Conservation (phyloP, 1,139 yeast species). For the Yamadazyma jaroonii region DNA sequence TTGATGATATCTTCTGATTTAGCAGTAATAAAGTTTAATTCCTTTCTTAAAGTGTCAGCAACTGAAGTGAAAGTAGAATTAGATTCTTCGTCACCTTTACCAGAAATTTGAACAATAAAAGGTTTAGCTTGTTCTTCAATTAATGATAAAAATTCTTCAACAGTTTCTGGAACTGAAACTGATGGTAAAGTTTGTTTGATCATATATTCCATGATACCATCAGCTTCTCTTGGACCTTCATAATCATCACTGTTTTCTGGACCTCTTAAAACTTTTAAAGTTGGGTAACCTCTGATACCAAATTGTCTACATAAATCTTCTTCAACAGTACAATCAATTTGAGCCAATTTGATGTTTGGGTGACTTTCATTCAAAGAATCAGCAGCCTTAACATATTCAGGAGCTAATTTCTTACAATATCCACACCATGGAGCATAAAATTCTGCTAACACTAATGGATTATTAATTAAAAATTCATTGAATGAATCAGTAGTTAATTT, state of each 20-base stretch:
- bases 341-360: constrained; percentile 73
- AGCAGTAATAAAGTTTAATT: constrained; percentile 58
- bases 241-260: constrained; percentile 55
- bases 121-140: constrained; percentile 49
- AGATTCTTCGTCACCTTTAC: constrained; percentile 25
- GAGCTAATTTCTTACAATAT: constrained; percentile 92
- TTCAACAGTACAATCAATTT: constrained; percentile 90
- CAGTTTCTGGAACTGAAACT: constrained; percentile 52
- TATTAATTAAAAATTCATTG: constrained; percentile 60
- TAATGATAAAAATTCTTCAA: constrained; percentile 49
- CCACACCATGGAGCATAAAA: constrained; percentile 99
- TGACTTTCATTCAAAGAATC: constrained; percentile 58
- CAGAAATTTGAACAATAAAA: constrained; percentile 51
- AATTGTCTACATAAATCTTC: constrained; percentile 73
- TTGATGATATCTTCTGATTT: constrained; percentile 34
- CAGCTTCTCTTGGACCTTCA: constrained; percentile 81
- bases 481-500: constrained; percentile 63
- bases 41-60: constrained; percentile 61
- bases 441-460: constrained; percentile 86
- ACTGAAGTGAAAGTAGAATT: constrained; percentile 51
- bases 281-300: constrained; percentile 88
- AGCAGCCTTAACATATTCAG: constrained; percentile 87
- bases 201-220: constrained; percentile 77
- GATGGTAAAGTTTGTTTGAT: constrained; percentile 80
- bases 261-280: constrained; percentile 82